Conservation (phyloP, 1,284 basidiomycete genomes). For the Marasmius fiardii region DNA sequence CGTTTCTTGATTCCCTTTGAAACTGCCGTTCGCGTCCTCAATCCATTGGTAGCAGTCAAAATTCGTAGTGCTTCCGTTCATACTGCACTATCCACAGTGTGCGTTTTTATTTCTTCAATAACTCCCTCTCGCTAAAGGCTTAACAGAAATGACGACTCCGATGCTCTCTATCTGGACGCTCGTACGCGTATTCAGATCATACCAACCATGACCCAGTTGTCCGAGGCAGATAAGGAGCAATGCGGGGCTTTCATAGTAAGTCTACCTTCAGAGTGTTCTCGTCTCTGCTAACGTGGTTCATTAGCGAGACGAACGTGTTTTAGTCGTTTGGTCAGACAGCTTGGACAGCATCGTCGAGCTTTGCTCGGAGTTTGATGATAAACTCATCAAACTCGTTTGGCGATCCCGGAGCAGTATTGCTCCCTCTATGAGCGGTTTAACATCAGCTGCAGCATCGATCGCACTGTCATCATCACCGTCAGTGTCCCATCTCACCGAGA, state of each 20-base stretch:
- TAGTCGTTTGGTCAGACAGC: constrained; percentile 77
- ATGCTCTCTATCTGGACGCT: constrained; percentile 52
- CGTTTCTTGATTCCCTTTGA: constrained; percentile 64
- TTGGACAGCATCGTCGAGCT: constrained; percentile 67
- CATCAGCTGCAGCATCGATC: constrained; percentile 26
- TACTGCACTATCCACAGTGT: constrained; percentile 69
- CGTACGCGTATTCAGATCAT: constrained; percentile 66
- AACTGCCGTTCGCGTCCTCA: constrained; percentile 62
- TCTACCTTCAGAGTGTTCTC: constrained; percentile 10
- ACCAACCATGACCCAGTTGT: constrained; percentile 58
- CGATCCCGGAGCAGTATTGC: constrained; percentile 38
- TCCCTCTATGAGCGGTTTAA: constrained; percentile 32
- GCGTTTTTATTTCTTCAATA: constrained; percentile 26
- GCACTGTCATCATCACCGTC: constrained; percentile 43
- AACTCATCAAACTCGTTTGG: constrained; percentile 83
- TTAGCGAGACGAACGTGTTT: constrained; percentile 69
- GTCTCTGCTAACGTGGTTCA: not conserved
- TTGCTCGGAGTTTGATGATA: constrained; percentile 67
- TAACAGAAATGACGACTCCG: constrained; percentile 46
- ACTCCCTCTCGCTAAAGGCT: constrained; percentile 1
- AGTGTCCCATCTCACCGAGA: constrained; percentile 49
- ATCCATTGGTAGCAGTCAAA: constrained; percentile 80
- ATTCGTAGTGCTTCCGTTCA: constrained; percentile 78
- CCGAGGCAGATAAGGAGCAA: constrained; percentile 76
- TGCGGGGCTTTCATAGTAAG: constrained; percentile 79